Conservation (phyloP, 257 asterid species). For the Solanum gracilifrons region DNA sequence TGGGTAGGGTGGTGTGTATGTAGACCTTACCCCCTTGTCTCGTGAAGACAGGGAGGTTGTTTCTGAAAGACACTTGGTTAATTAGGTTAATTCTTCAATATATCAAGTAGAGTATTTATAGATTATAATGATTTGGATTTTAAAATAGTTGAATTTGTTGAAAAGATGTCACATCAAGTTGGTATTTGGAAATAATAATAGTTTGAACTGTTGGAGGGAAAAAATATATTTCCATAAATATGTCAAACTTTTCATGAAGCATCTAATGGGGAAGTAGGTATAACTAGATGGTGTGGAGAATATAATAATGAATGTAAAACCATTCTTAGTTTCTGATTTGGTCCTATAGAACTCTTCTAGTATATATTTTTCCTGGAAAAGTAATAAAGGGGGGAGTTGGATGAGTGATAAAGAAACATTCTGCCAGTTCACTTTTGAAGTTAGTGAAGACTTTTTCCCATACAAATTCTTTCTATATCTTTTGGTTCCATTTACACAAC, state of each 20-base stretch:
- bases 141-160: background rate
- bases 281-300: background rate
- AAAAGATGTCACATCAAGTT: background rate
- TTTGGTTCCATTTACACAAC: background rate
- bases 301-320: background rate
- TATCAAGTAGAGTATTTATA: background rate
- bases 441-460: background rate
- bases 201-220: background rate
- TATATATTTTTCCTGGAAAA: background rate
- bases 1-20: background rate
- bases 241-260: background rate
- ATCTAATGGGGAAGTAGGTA: background rate
- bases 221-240: background rate
- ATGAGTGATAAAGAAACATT: background rate
- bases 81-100: background rate
- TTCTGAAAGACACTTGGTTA: background rate
- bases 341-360: background rate
- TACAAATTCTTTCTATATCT: background rate
- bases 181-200: background rate
- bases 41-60: background rate
- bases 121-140: background rate
- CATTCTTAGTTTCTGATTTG: background rate
- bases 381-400: background rate
- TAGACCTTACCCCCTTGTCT: background rate
- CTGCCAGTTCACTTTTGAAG: background rate